Conservation (phyloP, 2,329 filamentous ascomycete genomes). For the Trichophyton benhamiae region DNA sequence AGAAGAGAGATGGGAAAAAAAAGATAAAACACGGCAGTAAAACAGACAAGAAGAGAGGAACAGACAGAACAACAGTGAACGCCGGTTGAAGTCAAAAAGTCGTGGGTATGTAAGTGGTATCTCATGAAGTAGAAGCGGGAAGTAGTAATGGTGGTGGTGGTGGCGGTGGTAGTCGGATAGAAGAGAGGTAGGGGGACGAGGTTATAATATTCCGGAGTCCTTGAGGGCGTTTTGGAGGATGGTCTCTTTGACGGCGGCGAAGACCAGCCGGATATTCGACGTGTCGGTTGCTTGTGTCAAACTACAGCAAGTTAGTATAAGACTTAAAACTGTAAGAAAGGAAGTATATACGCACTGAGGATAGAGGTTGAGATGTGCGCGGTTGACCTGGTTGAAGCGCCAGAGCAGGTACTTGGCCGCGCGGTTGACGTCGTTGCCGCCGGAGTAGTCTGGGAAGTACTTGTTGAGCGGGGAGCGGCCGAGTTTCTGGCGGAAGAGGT, state of each 20-base stretch:
- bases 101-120: not conserved
- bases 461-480: constrained; percentile 77
- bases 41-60: not conserved
- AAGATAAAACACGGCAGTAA: not conserved
- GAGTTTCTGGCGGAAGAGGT: constrained; percentile 93
- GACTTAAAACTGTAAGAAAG: not conserved
- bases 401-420: constrained; percentile 95
- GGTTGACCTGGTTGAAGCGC: constrained; percentile 97
- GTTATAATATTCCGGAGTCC: constrained; percentile 87
- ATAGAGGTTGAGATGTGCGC: constrained; percentile 90
- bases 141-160: not conserved
- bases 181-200: not conserved
- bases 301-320: constrained; percentile 36
- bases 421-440: constrained; percentile 94
- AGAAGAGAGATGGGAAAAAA: not conserved
- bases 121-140: not conserved
- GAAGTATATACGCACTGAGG: constrained; percentile 56
- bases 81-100: not conserved
- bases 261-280: constrained; percentile 93
- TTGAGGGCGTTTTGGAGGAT: constrained; percentile 97
- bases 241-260: constrained; percentile 96
- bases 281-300: constrained; percentile 98
- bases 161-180: not conserved
- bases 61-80: not conserved
- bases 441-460: constrained; percentile 96